Percentiles rank a stretch among this genome's conserved stretches.
These are phyloP conservation scores for Epichloe sibirici DNA, from an alignment of 2,329 filamentous ascomycete genomes.

Conservation along the genomic window DNA sequence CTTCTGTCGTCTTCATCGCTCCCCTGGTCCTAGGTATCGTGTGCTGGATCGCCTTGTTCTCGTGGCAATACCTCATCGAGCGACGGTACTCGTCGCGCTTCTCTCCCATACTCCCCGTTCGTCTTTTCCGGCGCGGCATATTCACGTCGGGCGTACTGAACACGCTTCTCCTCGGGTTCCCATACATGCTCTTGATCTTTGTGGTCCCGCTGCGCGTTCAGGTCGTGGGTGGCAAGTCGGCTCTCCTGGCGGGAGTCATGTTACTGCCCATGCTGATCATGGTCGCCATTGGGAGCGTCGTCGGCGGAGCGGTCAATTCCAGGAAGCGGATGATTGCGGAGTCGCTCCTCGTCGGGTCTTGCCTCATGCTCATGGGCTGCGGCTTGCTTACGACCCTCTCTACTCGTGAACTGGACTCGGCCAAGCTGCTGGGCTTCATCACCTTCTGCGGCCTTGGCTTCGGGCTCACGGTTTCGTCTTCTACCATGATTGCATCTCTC, in stretches of 20 bases:
- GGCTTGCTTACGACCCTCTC: conserved; percentile 30
- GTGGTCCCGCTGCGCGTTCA: conserved; percentile 37
- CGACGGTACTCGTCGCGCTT: conserved; percentile 16
- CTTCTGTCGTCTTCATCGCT: conserved; percentile 21
- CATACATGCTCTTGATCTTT: conserved; percentile 36
- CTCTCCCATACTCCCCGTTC: conserved; percentile 33
- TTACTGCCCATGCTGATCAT: conserved; percentile 40
- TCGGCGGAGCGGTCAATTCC: conserved; percentile 30
- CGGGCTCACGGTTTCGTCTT: conserved; percentile 33
- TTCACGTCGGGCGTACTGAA: conserved; percentile 31
- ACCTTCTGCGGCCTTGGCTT: conserved; percentile 41
- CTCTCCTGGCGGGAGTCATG: conserved; percentile 37
- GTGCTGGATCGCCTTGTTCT: conserved; percentile 16
- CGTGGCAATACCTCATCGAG: conserved; percentile 18
- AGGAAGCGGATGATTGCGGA: conserved; percentile 30
- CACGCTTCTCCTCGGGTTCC: conserved; percentile 37
- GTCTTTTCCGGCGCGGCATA: conserved; percentile 33
- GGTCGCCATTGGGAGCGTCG: conserved; percentile 31
- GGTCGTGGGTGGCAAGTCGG: conserved; percentile 33
- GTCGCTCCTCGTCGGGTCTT: conserved; percentile 29
- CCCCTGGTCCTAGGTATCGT: conserved; percentile 18
- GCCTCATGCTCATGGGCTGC: conserved; percentile 33
- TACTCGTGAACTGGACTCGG: conserved; percentile 20
- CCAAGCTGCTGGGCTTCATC: conserved; percentile 36
- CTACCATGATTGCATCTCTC: conserved; percentile 32